Conservation (phyloP, 2,329 filamentous ascomycete genomes). For the Fusarium solani-melongenae region DNA sequence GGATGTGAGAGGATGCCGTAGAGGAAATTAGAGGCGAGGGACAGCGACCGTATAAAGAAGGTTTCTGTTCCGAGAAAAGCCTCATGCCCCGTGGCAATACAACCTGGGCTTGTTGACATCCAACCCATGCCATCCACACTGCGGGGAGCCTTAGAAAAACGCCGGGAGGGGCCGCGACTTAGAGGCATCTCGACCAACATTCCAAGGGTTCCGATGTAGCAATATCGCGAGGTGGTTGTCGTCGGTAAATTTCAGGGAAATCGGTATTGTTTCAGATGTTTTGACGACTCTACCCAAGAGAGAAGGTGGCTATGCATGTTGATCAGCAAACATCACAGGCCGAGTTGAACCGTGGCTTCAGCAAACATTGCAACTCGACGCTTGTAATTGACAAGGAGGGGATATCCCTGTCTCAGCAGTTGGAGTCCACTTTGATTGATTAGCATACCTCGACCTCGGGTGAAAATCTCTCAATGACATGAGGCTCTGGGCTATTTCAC, state of each 20-base stretch:
- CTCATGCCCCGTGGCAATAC: neutral
- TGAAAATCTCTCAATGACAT: neutral
- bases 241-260: neutral
- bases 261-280: neutral
- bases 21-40: neutral
- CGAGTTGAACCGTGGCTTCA: neutral
- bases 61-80: neutral
- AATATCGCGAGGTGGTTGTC: neutral
- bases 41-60: neutral
- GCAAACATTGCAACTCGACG: neutral
- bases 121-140: neutral
- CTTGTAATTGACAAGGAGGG: neutral
- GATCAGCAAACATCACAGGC: neutral
- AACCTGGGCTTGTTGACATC: neutral
- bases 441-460: neutral
- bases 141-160: neutral
- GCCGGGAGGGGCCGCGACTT: neutral
- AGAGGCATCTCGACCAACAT: constrained; percentile 1
- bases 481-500: neutral
- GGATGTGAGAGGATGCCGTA: neutral
- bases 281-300: neutral
- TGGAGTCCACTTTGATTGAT: neutral
- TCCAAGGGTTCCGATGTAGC: neutral
- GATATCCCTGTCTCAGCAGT: neutral
- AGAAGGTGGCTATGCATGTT: neutral